Base-by-base conservation (phyloP, 768 basidiomycete genomes). In the Chalciporus piperatus region DNA sequence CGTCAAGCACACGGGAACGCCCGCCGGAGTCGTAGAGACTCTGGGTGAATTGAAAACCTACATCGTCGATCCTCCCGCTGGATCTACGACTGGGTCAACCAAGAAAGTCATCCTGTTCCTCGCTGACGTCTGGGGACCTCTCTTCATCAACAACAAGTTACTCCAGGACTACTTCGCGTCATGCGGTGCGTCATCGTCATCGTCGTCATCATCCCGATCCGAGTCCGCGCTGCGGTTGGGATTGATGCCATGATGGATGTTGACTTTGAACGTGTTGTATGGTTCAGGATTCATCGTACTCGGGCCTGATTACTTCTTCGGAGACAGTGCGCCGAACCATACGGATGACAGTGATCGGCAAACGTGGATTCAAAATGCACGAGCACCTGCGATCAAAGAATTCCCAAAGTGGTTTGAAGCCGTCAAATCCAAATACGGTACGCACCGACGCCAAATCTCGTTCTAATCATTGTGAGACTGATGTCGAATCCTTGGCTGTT, bases 81-180 rank as follows among this genome's bases (percentile, higher is more conserved):
- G 40, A 32, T 38, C 28, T 51, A 50, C 16, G 35, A 52, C 47
- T 12, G 55, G 57, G 16, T 1, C 44, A 6, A 73, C 73, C 53
- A 64, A 65, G 48, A 78, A 75, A 38, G 72, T 85, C 27, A 63
- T 85, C 7, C 54, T 86, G 16, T 84, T 76, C 70, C 72, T 80
- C 43, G 54, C 81, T 1, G 84, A 85, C 60, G 70, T 84, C 13
- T 82, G 63, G 52, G 79, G 83, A 0, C 74, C 82, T 0, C 69
- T 82, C 27, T 80, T 66, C 56, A 28, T 78, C 47, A 85, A 85
- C 59, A 78, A 79, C 41, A 65, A 82, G 61, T 63, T 85, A 4
- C 45, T 85, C 4, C 80, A 83, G 59, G 83, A 86, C 60, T 84
- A 77, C 50, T 83, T 80, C 48, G 82, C 85, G 2, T 69, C 77